These are phyloP conservation scores for Candida frijolesensis DNA, from an alignment of 1,139 yeast species.

Conservation along the genomic window DNA sequence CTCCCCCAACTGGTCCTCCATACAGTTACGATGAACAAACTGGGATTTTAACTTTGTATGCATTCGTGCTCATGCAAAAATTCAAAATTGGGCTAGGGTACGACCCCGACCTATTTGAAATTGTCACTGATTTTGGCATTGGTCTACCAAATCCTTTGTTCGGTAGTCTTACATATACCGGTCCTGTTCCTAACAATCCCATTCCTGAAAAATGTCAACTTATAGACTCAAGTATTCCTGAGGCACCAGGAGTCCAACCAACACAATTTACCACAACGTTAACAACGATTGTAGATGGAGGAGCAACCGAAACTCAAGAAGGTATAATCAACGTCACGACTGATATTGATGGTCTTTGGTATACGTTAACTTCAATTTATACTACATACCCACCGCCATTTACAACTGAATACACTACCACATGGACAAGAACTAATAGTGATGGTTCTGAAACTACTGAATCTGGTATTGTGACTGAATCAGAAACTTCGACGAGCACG, in stretches of 20 bases:
- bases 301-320: no score
- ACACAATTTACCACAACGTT: no score
- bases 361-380: no score
- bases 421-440: conserved; percentile 2
- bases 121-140: conserved; percentile 19
- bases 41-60: conserved; percentile 25
- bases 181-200: conserved; percentile 22
- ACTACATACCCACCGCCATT: no score
- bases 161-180: conserved; percentile 19
- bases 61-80: conserved; percentile 13
- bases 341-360: no score
- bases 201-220: conserved; percentile 15
- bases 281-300: no score
- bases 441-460: no score
- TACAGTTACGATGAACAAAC: conserved; percentile 18
- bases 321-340: no score
- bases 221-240: conserved; percentile 9
- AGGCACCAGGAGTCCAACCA: no score
- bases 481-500: no score
- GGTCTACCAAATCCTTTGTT: conserved; percentile 14
- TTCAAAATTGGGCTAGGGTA: conserved; percentile 29
- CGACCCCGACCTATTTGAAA: conserved; percentile 15
- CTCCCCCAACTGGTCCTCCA: conserved; percentile 13
- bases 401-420: conserved; percentile 8
- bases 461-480: no score